phyloP scores from a whole-genome alignment of 441 rosid species.

The Gossypium gossypioides region DNA sequence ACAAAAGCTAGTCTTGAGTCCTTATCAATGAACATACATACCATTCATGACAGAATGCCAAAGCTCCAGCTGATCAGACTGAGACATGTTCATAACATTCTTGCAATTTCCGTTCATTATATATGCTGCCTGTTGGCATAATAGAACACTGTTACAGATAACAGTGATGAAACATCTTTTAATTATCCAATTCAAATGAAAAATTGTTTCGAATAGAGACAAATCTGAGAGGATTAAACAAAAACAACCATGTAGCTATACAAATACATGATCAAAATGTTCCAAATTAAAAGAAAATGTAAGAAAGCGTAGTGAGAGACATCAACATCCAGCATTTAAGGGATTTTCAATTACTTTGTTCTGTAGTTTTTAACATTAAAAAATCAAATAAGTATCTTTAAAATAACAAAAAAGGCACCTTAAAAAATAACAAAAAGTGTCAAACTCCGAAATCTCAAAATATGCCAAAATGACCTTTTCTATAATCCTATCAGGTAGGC shows the following conservation, averaged over 20 bases:
- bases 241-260: background rate
- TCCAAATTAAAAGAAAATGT: background rate
- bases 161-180: background rate
- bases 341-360: background rate
- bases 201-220: background rate
- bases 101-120: constrained; percentile 79
- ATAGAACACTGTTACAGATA: constrained; percentile 8
- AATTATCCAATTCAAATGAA: background rate
- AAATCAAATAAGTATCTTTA: background rate
- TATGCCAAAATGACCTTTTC: background rate
- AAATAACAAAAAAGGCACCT: background rate
- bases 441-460: constrained; percentile 1
- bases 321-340: background rate
- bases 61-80: constrained; percentile 70
- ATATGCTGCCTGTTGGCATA: constrained; percentile 66
- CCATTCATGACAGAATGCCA: constrained; percentile 70
- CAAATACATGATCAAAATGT: background rate
- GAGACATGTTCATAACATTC: constrained; percentile 84
- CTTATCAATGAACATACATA: constrained; percentile 21
- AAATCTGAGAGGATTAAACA: background rate
- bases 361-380: background rate
- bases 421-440: background rate
- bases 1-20: background rate
- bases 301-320: background rate
- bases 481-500: background rate